phyloP scores from a whole-genome alignment of 2,329 filamentous ascomycete genomes.

The Tolypocladium inflatum region DNA sequence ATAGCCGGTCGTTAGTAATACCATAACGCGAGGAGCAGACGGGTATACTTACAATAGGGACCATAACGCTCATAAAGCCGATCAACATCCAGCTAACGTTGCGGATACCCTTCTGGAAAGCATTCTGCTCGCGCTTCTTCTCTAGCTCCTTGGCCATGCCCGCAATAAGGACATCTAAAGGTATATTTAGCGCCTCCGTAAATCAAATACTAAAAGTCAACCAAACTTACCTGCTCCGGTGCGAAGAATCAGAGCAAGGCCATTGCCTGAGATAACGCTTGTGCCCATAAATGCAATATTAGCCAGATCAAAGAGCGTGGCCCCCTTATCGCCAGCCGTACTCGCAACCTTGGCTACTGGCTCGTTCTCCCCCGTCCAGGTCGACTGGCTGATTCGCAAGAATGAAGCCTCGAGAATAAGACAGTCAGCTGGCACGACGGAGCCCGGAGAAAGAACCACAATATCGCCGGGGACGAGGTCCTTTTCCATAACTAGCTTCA shows the following conservation, averaged over 20 bases:
- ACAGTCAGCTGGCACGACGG: constrained; percentile 15
- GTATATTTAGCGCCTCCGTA: background rate
- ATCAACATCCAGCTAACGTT: constrained; percentile 18
- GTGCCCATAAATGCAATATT: constrained; percentile 19
- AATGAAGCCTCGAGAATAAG: constrained; percentile 15
- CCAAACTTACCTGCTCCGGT: constrained; percentile 9
- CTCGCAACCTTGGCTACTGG: constrained; percentile 12
- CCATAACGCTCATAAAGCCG: constrained; percentile 18
- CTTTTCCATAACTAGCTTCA: constrained; percentile 3
- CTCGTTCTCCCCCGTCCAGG: constrained; percentile 17
- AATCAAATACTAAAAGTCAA: background rate
- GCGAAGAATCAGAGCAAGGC: constrained; percentile 12
- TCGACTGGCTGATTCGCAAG: constrained; percentile 16
- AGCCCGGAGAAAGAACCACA: constrained; percentile 10
- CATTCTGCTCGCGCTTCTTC: constrained; percentile 13
- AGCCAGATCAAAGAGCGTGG: constrained; percentile 12
- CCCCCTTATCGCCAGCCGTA: constrained; percentile 8
- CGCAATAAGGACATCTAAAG: constrained; percentile 13
- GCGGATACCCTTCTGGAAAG: constrained; percentile 16
- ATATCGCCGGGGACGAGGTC: constrained; percentile 15
- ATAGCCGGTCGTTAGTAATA: background rate
- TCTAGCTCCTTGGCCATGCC: constrained; percentile 15
- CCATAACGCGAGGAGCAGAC: too few species aligned
- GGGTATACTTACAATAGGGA: constrained; percentile 13
- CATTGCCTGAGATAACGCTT: constrained; percentile 16